Percentiles rank a stretch among this genome's conserved stretches.
These are phyloP conservation scores for Carex parvula DNA, from an alignment of 176 grass and related monocot genomes.

Conservation along the genomic window DNA sequence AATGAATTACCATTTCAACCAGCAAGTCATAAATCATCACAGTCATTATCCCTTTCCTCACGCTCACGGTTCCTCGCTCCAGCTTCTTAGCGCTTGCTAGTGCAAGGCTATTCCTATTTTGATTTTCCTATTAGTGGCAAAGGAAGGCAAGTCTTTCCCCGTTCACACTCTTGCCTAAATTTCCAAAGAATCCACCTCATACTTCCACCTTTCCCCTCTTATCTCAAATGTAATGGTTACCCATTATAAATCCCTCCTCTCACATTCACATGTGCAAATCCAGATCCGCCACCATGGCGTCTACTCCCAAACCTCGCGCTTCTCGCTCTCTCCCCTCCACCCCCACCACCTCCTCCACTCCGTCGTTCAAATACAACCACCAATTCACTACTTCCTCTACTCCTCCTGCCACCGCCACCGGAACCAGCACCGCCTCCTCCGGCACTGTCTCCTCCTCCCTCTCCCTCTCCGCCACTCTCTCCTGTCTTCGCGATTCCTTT, in stretches of 20 bases:
- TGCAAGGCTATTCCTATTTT: neutral
- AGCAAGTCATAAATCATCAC: neutral
- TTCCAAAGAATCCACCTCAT: too few species aligned
- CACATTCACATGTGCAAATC: slow-evolving; percentile 56
- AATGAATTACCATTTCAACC: neutral
- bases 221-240: slow-evolving; percentile 24
- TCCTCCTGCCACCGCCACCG: neutral
- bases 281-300: slow-evolving; percentile 45
- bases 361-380: slow-evolving; percentile 6
- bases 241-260: neutral
- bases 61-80: neutral
- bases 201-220: neutral
- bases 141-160: neutral
- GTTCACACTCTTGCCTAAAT: neutral
- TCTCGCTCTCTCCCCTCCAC: slow-evolving; percentile 12
- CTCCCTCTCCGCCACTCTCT: slow-evolving; percentile 43
- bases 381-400: slow-evolving; percentile 4
- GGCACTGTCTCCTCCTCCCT: slow-evolving; percentile 39
- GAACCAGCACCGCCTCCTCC: slow-evolving; percentile 24
- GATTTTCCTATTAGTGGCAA: neutral
- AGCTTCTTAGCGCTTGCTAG: neutral
- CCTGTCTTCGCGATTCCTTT: slow-evolving; percentile 53
- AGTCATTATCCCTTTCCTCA: neutral
- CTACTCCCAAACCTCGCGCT: slow-evolving; percentile 24
- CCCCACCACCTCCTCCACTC: slow-evolving; percentile 14